Evolutionary conservation across 345 rosid genomes (phyloP).

Genomic region (Euphorbia peplus): DNA sequence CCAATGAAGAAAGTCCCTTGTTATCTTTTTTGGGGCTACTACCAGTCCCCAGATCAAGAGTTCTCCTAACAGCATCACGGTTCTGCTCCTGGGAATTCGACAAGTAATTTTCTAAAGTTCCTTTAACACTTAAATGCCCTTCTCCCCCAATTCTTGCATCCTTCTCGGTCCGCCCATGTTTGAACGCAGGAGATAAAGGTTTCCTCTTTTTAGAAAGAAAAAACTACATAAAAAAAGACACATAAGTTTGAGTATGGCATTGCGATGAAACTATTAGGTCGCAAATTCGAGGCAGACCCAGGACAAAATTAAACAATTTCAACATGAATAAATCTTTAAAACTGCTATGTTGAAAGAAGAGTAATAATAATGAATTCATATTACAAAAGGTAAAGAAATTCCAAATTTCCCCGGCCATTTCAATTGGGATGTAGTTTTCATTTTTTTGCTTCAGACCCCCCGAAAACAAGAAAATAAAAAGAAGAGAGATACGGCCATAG

Average conservation of each 20-base stretch:
- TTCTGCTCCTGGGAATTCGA: conserved; percentile 44
- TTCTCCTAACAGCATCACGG: conserved; percentile 36
- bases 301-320: background rate
- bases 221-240: conserved; percentile 43
- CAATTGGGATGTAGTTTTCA: background rate
- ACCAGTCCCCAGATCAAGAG: conserved; percentile 40
- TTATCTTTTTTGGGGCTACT: conserved; percentile 29
- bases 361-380: background rate
- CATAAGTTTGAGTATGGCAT: background rate
- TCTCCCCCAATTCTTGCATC: conserved; percentile 44
- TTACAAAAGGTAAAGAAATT: background rate
- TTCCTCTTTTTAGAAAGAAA: conserved; percentile 77
- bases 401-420: background rate
- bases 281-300: background rate
- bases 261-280: background rate
- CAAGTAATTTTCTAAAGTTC: conserved; percentile 63
- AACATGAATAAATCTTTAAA: background rate
- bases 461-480: too few species aligned
- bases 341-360: background rate
- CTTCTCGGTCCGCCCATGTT: conserved; percentile 49
- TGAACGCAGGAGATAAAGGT: conserved; percentile 54
- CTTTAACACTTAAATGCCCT: conserved; percentile 66
- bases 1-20: conserved; percentile 21
- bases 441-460: too few species aligned
- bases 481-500: too few species aligned